A percentile compares a stretch with the other conserved stretches of the same genome.
These are phyloP conservation scores for Boechera divaricarpa DNA, from an alignment of 345 rosid genomes.

Conservation along the genomic window DNA sequence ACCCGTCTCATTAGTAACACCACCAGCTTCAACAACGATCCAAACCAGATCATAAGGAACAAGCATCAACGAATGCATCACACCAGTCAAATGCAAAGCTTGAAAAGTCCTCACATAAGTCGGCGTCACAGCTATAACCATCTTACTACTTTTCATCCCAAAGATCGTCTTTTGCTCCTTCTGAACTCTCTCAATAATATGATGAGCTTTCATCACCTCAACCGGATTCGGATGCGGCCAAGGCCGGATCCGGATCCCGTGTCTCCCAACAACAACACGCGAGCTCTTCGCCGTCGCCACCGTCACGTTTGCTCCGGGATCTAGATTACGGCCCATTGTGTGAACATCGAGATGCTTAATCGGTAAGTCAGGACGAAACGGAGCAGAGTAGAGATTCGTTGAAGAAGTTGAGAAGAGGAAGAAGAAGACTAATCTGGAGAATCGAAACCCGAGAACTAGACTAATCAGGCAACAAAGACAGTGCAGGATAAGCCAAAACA, in stretches of 20 bases:
- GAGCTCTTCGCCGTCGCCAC: conserved; percentile 48
- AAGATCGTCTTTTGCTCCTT: conserved; percentile 80
- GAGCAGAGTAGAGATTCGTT: conserved; percentile 60
- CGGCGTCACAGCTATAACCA: conserved; percentile 79
- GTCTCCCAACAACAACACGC: conserved; percentile 90
- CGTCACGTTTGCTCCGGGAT: conserved; percentile 33
- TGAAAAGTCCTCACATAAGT: conserved; percentile 96
- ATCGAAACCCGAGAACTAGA: conserved; percentile 87
- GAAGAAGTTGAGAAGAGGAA: conserved; percentile 79
- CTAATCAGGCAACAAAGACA: conserved; percentile 87
- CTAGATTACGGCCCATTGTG: conserved; percentile 40
- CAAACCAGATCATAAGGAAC: conserved; percentile 87
- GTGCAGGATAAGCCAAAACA: conserved; percentile 81
- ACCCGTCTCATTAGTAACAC: conserved; percentile 77
- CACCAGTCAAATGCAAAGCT: conserved; percentile 86
- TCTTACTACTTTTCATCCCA: conserved; percentile 71
- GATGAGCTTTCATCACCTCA: conserved; percentile 95
- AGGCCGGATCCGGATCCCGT: conserved; percentile 99
- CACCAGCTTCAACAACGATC: conserved; percentile 98
- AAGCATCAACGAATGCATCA: conserved; percentile 92
- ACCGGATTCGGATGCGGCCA: conserved; percentile 97
- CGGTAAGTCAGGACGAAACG: conserved; percentile 56
- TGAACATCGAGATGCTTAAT: conserved; percentile 36
- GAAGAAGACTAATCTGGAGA: conserved; percentile 92
- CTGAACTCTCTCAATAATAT: conserved; percentile 88